phyloP scores from a whole-genome alignment of 1,284 basidiomycete species.

The Cystobasidium slooffiae region DNA sequence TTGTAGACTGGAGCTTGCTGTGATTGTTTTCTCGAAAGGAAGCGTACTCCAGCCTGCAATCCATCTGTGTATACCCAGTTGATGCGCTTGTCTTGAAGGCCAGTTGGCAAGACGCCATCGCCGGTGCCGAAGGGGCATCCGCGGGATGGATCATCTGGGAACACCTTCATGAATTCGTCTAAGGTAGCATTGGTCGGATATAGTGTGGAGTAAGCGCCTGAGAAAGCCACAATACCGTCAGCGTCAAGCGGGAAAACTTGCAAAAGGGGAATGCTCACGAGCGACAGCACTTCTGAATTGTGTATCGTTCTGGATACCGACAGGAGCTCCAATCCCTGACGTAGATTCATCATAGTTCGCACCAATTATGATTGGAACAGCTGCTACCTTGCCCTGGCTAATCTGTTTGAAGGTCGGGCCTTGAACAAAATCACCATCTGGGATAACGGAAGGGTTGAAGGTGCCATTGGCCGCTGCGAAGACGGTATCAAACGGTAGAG shows the following conservation, averaged over 20 bases:
- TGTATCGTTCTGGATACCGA: conserved; percentile 38
- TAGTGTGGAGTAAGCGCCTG: conserved; percentile 11
- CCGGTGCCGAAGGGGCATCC: conserved; percentile 43
- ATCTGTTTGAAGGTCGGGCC: neutral
- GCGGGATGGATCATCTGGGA: conserved; percentile 28
- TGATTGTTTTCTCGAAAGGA: conserved; percentile 8
- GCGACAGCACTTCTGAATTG: conserved; percentile 26
- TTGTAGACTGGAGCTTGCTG: conserved; percentile 17
- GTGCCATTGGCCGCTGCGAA: conserved; percentile 36
- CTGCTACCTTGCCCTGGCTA: conserved; percentile 14
- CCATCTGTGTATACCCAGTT: conserved; percentile 41
- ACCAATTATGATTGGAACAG: conserved; percentile 31
- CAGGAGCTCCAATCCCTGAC: conserved; percentile 43
- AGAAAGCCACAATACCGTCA: too few relatives aligned
- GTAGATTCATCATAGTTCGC: conserved; percentile 38
- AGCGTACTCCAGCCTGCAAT: conserved; percentile 35
- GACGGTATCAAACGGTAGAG: conserved; percentile 25
- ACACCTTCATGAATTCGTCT: conserved; percentile 12
- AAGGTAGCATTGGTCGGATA: conserved; percentile 9
- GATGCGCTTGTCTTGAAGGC: conserved; percentile 45
- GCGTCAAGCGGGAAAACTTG: too few relatives aligned
- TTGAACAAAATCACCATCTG: conserved; percentile 41
- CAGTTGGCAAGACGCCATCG: conserved; percentile 42
- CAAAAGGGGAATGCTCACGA: too few relatives aligned
- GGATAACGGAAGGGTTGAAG: conserved; percentile 24